A percentile compares a stretch with the other conserved stretches of the same genome.
phyloP scores from a whole-genome alignment of 495 filamentous ascomycete genomes.

The Polyplosphaeria fusca region DNA sequence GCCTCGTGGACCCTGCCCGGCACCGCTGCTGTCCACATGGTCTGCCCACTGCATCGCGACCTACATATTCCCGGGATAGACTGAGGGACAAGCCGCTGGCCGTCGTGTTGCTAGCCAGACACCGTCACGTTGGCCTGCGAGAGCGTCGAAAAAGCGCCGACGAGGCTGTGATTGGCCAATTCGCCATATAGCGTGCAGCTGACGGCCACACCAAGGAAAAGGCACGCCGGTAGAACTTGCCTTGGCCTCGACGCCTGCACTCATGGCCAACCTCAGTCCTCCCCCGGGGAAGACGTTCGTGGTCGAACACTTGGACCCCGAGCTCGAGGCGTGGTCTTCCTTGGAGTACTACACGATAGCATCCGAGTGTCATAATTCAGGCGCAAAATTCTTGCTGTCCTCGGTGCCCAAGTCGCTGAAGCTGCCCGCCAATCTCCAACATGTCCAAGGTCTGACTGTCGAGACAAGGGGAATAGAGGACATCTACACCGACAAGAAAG shows the following conservation, averaged over 20 bases:
- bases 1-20: neutral
- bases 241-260: neutral
- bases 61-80: neutral
- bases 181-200: conserved; percentile 19
- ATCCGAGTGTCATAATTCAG: conserved; percentile 65
- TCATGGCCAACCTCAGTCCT: conserved; percentile 26
- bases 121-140: conserved; percentile 11
- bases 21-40: neutral
- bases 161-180: conserved; percentile 26
- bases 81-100: neutral
- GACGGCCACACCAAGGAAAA: conserved; percentile 29
- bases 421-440: conserved; percentile 60
- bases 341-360: conserved; percentile 88
- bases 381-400: conserved; percentile 76
- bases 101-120: conserved; percentile 9
- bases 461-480: conserved; percentile 73
- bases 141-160: conserved; percentile 14
- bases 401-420: conserved; percentile 68
- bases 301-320: conserved; percentile 89
- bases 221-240: conserved; percentile 27
- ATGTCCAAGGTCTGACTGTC: conserved; percentile 59
- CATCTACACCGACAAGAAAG: conserved; percentile 63
- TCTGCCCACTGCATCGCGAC: conserved; percentile 10
- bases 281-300: conserved; percentile 62
- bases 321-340: conserved; percentile 89